Conservation (phyloP, 768 basidiomycete species). For the Suillus subaureus region DNA sequence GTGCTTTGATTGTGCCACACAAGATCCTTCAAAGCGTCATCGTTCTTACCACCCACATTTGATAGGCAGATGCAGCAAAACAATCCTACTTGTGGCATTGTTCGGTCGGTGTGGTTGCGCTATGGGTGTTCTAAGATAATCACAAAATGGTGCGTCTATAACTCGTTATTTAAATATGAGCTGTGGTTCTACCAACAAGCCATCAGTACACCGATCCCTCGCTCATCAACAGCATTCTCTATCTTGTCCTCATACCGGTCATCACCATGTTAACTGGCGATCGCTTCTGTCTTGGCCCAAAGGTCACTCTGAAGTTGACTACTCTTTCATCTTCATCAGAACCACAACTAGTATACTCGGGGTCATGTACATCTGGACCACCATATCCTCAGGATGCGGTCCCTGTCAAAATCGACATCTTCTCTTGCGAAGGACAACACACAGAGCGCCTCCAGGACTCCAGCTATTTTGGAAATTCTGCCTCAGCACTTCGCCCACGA, state of each 20-base stretch:
- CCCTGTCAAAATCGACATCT: not conserved
- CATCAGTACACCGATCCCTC: not conserved
- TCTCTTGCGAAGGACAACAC: not conserved
- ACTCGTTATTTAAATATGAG: not conserved
- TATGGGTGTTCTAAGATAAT: not conserved
- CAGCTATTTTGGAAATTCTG: not conserved
- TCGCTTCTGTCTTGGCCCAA: slow-evolving; percentile 12
- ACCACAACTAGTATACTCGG: too few species aligned
- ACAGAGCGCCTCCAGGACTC: not conserved
- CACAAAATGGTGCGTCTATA: slow-evolving; percentile 15
- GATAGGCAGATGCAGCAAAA: not conserved
- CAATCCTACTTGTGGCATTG: not conserved
- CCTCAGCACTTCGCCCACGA: not conserved
- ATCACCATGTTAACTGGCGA: slow-evolving; percentile 17
- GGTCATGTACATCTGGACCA: not conserved
- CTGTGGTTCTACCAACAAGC: not conserved
- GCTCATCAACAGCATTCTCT: not conserved
- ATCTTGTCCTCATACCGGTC: not conserved
- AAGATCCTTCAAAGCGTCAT: too few species aligned
- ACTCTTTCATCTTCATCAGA: not conserved
- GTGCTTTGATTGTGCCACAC: not conserved
- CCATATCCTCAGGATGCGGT: not conserved
- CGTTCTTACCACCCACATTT: too few species aligned
- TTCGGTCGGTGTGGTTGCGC: not conserved
- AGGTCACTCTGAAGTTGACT: slow-evolving; percentile 12